A percentile compares a stretch with the other conserved stretches of the same genome.
Conservation (phyloP, 345 rosid species). For the Balakata baccata region DNA sequence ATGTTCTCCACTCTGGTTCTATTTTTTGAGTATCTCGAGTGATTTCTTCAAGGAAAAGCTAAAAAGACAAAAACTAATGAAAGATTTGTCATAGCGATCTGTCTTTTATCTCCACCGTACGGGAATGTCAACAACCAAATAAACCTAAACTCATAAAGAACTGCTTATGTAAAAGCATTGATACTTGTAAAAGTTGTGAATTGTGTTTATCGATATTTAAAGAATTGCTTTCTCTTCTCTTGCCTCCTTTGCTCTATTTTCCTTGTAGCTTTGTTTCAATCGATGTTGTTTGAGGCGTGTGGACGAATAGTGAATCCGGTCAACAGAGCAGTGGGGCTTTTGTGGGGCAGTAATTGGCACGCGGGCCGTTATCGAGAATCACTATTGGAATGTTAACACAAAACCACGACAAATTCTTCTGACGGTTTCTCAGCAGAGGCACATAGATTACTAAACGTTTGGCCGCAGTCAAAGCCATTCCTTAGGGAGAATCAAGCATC, state of each 20-base stretch:
- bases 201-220: background rate
- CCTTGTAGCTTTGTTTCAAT: constrained; percentile 49
- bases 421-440: constrained; percentile 23
- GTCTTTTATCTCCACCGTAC: constrained; percentile 52
- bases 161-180: background rate
- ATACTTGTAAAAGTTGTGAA: background rate
- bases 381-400: constrained; percentile 17
- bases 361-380: constrained; percentile 38
- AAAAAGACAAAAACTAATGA: too few relatives aligned
- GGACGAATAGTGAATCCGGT: constrained; percentile 62
- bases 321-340: constrained; percentile 55
- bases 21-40: too few relatives aligned
- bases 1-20: too few relatives aligned
- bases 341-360: constrained; percentile 57
- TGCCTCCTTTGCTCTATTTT: background rate
- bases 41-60: too few relatives aligned
- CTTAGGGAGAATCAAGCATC: constrained; percentile 28
- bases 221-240: background rate
- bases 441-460: constrained; percentile 8
- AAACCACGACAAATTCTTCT: constrained; percentile 28
- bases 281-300: constrained; percentile 57
- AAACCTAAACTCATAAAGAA: background rate
- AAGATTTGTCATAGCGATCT: constrained; percentile 39
- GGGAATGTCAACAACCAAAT: constrained; percentile 54
- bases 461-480: constrained; percentile 26